A percentile compares a stretch with the other conserved stretches of the same genome.
phyloP scores from a whole-genome alignment of 2,329 filamentous ascomycete species.

The Pseudocercospora fuligena region DNA sequence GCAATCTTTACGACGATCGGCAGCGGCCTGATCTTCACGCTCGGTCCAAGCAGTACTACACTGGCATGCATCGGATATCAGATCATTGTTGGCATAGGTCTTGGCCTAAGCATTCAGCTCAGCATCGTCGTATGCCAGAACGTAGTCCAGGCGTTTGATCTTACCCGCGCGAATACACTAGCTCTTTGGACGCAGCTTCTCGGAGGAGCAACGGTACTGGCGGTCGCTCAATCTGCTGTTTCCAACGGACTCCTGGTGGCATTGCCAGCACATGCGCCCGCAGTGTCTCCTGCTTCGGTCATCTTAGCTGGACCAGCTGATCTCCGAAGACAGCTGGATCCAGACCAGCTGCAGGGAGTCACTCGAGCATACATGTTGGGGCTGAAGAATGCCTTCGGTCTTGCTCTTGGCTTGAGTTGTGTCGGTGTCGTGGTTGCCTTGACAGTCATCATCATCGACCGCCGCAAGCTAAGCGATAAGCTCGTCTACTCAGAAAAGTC shows the following conservation, averaged over 20 bases:
- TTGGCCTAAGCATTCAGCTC: slow-evolving; percentile 44
- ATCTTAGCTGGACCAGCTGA: slow-evolving; percentile 60
- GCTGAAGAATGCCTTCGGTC: slow-evolving; percentile 33
- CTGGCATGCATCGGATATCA: slow-evolving; percentile 42
- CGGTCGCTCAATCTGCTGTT: slow-evolving; percentile 49
- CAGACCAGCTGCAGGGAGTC: slow-evolving; percentile 40
- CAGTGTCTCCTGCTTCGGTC: slow-evolving; percentile 47
- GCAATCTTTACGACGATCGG: slow-evolving; percentile 18
- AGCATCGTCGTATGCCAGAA: slow-evolving; percentile 47
- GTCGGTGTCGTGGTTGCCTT: slow-evolving; percentile 2
- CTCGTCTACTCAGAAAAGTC: neutral
- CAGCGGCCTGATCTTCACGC: slow-evolving; percentile 27
- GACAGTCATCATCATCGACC: neutral
- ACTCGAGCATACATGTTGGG: slow-evolving; percentile 52
- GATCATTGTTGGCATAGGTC: slow-evolving; percentile 38
- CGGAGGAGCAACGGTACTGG: slow-evolving; percentile 48
- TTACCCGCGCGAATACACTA: slow-evolving; percentile 45
- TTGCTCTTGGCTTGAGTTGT: slow-evolving; percentile 27
- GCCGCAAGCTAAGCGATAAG: slow-evolving; percentile 8
- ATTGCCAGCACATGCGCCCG: slow-evolving; percentile 42
- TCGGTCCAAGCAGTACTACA: slow-evolving; percentile 31
- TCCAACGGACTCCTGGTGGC: slow-evolving; percentile 48
- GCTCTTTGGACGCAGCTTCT: slow-evolving; percentile 49
- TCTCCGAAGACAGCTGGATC: slow-evolving; percentile 58
- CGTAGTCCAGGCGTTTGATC: slow-evolving; percentile 41